A percentile compares a stretch with the other conserved stretches of the same genome.
phyloP scores from a whole-genome alignment of 306 rosid genomes.

The Cucurbita argyrosperma region DNA sequence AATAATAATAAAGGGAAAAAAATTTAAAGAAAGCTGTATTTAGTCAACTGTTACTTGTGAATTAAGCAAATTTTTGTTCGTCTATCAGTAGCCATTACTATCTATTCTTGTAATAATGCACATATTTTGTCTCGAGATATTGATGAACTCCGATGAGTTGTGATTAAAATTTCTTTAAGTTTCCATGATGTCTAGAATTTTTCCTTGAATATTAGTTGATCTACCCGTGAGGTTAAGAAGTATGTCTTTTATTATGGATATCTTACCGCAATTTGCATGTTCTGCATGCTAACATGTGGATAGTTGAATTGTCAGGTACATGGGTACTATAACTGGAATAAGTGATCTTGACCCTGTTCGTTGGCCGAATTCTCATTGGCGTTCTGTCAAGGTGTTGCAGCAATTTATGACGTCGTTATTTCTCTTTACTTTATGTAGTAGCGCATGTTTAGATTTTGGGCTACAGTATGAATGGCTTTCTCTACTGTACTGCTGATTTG shows the following conservation, averaged over 20 bases:
- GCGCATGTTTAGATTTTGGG: not conserved
- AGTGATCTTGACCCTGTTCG: conserved; percentile 72
- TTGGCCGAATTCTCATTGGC: conserved; percentile 84
- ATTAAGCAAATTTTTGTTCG: not conserved
- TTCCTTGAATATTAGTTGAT: not conserved
- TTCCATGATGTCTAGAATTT: not conserved
- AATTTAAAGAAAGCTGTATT: too few relatives aligned
- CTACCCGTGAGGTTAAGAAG: not conserved
- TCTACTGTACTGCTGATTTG: not conserved
- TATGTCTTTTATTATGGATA: not conserved
- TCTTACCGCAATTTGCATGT: not conserved
- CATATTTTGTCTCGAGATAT: not conserved
- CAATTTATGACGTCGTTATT: not conserved
- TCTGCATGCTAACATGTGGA: conserved; percentile 1
- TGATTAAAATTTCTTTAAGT: too few relatives aligned
- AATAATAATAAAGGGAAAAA: not conserved
- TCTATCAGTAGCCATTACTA: not conserved
- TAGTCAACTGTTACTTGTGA: not conserved
- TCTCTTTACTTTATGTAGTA: not conserved
- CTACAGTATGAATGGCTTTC: not conserved
- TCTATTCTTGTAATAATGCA: not conserved
- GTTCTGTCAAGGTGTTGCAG: conserved; percentile 59
- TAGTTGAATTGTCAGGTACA: conserved; percentile 45
- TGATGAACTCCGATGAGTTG: not conserved
- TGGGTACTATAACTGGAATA: conserved; percentile 86